Conservation (phyloP, 305 asterid species). For the Solanum aculeatissimum region DNA sequence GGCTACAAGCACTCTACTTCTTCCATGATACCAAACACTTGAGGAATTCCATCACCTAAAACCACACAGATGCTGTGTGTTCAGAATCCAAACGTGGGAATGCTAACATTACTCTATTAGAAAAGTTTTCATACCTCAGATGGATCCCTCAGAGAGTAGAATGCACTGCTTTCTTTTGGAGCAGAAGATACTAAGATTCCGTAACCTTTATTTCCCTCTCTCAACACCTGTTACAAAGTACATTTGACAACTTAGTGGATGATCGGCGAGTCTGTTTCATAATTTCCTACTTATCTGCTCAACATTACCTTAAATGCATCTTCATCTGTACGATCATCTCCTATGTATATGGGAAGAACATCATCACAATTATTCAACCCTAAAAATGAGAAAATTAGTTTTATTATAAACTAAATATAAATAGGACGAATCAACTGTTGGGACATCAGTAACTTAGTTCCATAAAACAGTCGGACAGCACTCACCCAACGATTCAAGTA, state of each 20-base stretch:
- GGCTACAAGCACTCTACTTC: slow-evolving; percentile 19
- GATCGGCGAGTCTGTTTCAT: neutral
- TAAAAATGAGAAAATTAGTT: slow-evolving; percentile 1
- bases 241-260: neutral
- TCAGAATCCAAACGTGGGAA: neutral
- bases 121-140: slow-evolving; percentile 49
- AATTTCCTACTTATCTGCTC: neutral
- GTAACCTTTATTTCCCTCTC: slow-evolving; percentile 58
- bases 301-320: slow-evolving; percentile 83
- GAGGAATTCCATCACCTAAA: slow-evolving; percentile 84
- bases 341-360: slow-evolving; percentile 79
- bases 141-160: slow-evolving; percentile 83
- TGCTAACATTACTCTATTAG: neutral
- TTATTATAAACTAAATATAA: neutral
- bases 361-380: slow-evolving; percentile 57
- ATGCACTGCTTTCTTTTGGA: slow-evolving; percentile 86
- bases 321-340: slow-evolving; percentile 96
- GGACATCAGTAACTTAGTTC: neutral
- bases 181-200: slow-evolving; percentile 82
- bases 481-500: slow-evolving; percentile 93
- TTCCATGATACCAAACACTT: slow-evolving; percentile 64
- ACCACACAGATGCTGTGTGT: neutral
- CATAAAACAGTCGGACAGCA: neutral
- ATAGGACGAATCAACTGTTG: neutral
- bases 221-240: slow-evolving; percentile 38